Evolutionary conservation across 2,329 filamentous ascomycete genomes (phyloP), one percentile per base, ranked within the genome.

Genomic region (Neodidymelliopsis sp.): DNA sequence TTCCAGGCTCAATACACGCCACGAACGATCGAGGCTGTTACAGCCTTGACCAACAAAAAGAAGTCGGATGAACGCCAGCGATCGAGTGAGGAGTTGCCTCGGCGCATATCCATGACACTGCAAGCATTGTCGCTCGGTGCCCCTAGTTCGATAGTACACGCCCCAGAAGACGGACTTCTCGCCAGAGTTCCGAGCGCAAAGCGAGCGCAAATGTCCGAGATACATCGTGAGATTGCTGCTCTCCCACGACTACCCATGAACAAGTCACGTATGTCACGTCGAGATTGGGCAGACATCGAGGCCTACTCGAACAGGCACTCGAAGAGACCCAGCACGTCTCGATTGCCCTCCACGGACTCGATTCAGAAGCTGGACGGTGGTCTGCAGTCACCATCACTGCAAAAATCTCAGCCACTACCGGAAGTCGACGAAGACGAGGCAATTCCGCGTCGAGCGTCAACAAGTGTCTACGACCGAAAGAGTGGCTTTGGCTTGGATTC

Each of bases 261-360:
- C 10, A 66, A 61, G 25, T 59, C 66, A 9, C 59, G 67, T 12
- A 33, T 72, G 33, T 72, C 67, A 5, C 67, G 67, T 19, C 66
- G 70, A 23, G 69, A 72, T 31, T 72, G 67, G 69, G 62, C 62
- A 10, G 60, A 66, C 16, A 69, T 72, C 22, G 59, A 68, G 36
- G 65, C 65, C 1, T 72, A 72, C 38, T 60, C 66, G 4, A 61
- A 61, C 22, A 59, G 60, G 24, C 56, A 66, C 29, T 63, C 55
- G 15, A 64, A 60, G 39, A 54, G 54, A 37, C 55, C 54, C n/a
- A 66, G 59, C 37, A 38, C 44, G 9, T 48, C 60, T 6, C 55
- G 60, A 22, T 49, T 56, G 16, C 27, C 54, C 13, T 63, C 56
- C 15, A 58, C 30, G n/a, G 60, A 60, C 20, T 53, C 51, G 6